Evolutionary conservation across 805 yeast species (phyloP), one percentile per base, ranked within the genome.

Genomic region (Lipomyces oligophaga): DNA sequence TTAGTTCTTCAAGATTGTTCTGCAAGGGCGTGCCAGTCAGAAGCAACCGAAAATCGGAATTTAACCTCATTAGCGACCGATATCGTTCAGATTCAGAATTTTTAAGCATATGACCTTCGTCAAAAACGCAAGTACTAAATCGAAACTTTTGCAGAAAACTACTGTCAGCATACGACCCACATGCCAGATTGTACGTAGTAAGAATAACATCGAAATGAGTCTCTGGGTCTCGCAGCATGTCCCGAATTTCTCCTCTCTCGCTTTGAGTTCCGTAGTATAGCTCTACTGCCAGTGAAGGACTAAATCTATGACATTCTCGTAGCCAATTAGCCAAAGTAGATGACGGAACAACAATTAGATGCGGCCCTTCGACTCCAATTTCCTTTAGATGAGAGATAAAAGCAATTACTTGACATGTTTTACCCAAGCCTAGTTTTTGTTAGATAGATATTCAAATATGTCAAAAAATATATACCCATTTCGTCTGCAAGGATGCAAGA

Each of bases 251-350:
- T 45, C 78, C 88, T 59, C 99, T 79, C 61, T 88, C 97, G 21
- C 70, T 69, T 60, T 81, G 85, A 3, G 88, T 75, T 0, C 98
- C 99, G 67, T 93, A 93, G 63, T 93, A 93, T 0, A 97, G 97
- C 64, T 87, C 89, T 13, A 90, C 94, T 19, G 73, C 74, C 39
- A 93, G 62, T 5, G 60, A 30, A 0, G 98, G 98, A 52, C 95
- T 82, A 64, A 93, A 93, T 61, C 87, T 82, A 49, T 79, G 75
- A 64, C 93, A 88, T 63, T 93, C 99, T 63, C 99, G 76, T 53
- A 93, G 72, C 99, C 99, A 93, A 66, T 93, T 93, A 63, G 93
- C 99, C 48, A 93, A 72, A 0, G 99, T 93, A 0, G 97, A 90
- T 0, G 97, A 80, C 0, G 99, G 99, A 22, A 94, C 97, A 27